phyloP scores from a whole-genome alignment of 441 rosid species.

The Gossypium gossypioides region DNA sequence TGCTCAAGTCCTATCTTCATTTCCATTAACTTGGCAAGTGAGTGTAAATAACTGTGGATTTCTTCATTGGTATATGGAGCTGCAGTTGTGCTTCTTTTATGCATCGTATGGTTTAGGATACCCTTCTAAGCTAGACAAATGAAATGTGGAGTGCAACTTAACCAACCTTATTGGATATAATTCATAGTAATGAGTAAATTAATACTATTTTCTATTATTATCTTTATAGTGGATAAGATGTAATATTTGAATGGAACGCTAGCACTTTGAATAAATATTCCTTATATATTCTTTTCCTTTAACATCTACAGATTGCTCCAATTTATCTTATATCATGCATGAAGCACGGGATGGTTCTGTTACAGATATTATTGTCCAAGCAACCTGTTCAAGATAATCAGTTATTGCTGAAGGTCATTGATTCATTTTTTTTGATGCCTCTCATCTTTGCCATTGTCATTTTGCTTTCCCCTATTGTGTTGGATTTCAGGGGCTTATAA shows the following conservation, averaged over 20 bases:
- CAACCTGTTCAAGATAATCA: conserved; percentile 64
- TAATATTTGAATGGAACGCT: neutral
- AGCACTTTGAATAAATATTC: neutral
- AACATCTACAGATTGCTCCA: conserved; percentile 64
- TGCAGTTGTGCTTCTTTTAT: neutral
- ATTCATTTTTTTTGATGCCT: conserved; percentile 7
- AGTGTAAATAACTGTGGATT: conserved; percentile 15
- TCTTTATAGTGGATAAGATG: neutral
- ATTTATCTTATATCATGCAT: conserved; percentile 70
- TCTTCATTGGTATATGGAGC: neutral
- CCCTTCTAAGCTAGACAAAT: neutral
- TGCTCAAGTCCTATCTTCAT: conserved; percentile 91
- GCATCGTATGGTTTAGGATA: neutral
- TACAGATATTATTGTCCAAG: conserved; percentile 61
- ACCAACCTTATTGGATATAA: neutral
- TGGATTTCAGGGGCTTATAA: neutral
- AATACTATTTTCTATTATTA: neutral
- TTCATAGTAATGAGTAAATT: neutral
- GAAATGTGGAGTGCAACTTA: neutral
- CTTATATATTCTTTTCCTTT: conserved; percentile 10
- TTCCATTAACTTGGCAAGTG: conserved; percentile 92
- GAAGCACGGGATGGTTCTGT: conserved; percentile 74
- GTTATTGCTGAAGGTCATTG: conserved; percentile 60
- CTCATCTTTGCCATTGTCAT: neutral
- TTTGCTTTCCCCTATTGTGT: neutral